These are phyloP conservation scores for Colletotrichum orchidophilum DNA, from an alignment of 2,329 filamentous ascomycete genomes.

Conservation along the genomic window DNA sequence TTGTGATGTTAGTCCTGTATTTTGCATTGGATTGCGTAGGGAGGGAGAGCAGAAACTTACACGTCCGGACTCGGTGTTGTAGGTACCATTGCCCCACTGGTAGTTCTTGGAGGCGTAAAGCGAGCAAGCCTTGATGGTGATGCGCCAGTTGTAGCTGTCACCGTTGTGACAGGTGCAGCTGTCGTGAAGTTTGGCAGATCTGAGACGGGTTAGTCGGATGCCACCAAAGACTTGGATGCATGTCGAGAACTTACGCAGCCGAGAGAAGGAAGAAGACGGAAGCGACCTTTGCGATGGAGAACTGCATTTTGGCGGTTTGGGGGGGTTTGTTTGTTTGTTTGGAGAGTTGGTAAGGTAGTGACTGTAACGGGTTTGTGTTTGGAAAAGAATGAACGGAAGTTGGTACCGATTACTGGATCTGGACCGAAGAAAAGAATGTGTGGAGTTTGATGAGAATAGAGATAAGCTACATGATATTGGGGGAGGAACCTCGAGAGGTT, in stretches of 20 bases:
- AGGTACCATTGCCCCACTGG: conserved; percentile 30
- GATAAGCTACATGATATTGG: background rate
- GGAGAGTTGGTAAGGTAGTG: conserved; percentile 13
- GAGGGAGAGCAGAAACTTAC: background rate
- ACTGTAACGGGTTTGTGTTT: conserved; percentile 6
- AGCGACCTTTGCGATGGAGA: conserved; percentile 26
- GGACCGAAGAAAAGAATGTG: conserved; percentile 33
- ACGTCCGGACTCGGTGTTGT: conserved; percentile 31
- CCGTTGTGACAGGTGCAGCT: conserved; percentile 37
- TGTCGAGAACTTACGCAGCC: conserved; percentile 16
- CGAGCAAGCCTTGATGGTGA: conserved; percentile 35
- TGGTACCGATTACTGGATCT: conserved; percentile 31
- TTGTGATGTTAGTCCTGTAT: background rate
- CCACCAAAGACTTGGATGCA: background rate
- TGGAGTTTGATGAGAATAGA: conserved; percentile 23
- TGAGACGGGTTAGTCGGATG: background rate
- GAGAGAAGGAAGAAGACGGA: conserved; percentile 17
- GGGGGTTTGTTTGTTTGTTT: background rate
- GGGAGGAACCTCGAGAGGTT: conserved; percentile 20
- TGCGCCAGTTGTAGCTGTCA: conserved; percentile 38
- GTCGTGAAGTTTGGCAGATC: conserved; percentile 37
- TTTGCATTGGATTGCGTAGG: no score
- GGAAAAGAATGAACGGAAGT: conserved; percentile 30
- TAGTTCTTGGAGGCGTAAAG: conserved; percentile 30
- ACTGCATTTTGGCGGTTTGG: conserved; percentile 29